A percentile compares a stretch with the other conserved stretches of the same genome.
These are phyloP conservation scores for Debaryomyces coudertii DNA, from an alignment of 1,139 yeast species.

Conservation along the genomic window DNA sequence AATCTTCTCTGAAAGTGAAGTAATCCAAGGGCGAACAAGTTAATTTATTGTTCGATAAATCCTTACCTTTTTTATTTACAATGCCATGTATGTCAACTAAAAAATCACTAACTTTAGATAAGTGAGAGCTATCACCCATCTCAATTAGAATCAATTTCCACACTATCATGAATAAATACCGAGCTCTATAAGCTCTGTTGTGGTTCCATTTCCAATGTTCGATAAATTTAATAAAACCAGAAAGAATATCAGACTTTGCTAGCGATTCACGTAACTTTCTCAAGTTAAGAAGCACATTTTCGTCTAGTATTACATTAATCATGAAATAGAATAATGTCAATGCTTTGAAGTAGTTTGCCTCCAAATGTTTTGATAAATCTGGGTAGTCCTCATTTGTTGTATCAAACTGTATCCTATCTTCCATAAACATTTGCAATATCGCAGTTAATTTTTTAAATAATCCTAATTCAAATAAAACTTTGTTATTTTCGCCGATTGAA, in stretches of 20 bases:
- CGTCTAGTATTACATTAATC: conserved; percentile 33
- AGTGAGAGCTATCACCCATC: conserved; percentile 59
- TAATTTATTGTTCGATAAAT: conserved; percentile 27
- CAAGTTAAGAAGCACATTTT: conserved; percentile 21
- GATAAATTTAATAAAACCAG: conserved; percentile 51
- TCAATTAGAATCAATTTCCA: conserved; percentile 64
- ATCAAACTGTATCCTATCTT: conserved; percentile 1
- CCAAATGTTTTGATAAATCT: conserved; percentile 13
- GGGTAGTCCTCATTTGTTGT: neutral
- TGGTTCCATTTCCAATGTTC: conserved; percentile 71
- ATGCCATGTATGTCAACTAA: conserved; percentile 49
- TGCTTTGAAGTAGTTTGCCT: conserved; percentile 33
- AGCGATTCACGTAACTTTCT: conserved; percentile 24
- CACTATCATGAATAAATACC: conserved; percentile 59
- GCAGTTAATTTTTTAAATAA: conserved; percentile 2
- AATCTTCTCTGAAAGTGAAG: conserved; percentile 74
- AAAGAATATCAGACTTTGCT: conserved; percentile 39
- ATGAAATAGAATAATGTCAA: conserved; percentile 60
- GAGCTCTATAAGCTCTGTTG: conserved; percentile 29
- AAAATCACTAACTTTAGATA: conserved; percentile 52
- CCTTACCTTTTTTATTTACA: conserved; percentile 30
- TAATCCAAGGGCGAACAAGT: conserved; percentile 79
- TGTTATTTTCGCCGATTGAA: conserved; percentile 29
- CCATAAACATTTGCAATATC: neutral
- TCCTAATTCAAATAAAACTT: conserved; percentile 17